Base-by-base conservation (phyloP, 2,329 filamentous ascomycete species). In the Alternaria sp. region DNA sequence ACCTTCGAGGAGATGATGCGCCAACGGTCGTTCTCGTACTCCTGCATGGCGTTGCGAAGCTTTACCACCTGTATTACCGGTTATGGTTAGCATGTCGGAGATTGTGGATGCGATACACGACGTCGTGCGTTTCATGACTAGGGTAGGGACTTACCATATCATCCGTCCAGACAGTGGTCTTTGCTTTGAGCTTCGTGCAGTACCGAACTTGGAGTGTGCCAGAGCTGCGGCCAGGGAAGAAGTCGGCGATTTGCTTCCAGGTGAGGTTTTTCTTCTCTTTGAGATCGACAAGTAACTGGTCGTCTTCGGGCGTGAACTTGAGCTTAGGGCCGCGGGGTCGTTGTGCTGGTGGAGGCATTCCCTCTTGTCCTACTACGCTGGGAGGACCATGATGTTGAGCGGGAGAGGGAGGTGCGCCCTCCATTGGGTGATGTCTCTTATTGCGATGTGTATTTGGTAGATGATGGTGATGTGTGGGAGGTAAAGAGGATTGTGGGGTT, bases 211-310 rank as follows among this genome's bases (percentile, higher is more conserved):
- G 94, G 62, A 97, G 81, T 30, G 94, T 97, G 18, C 94, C 94
- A 46, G 92, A 96, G 59, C 92, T 95, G 59, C 94, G 86, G 1
- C 93, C 94, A 0, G 94, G 94, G 70, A 97, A 97, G 80, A 97
- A 97, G 75, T 97, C 94, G 57, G 93, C 92, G 73, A 97, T 97
- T 83, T 97, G 94, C 81, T 96, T 97, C 94, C 94, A 97, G 5
- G 94, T 96, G 75, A 97, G 83, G 74, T 92, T 94, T 79, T 95
- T 96, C 74, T 95, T 94, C 80, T 97, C 94, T 79, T 97, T 97
- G 63, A 97, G 83, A 74, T 96, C 92, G 57, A 97, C 89, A 54
- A 97, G 84, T 48, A 96, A 82, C 68, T 91, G 89, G 78, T 97
- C 94, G 75, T 97, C 94, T 78, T 96, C 93, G 9, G 92, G 89